Percentiles rank a stretch among this genome's conserved stretches.
These are phyloP conservation scores for Paracamarosporium sp. DNA, from an alignment of 2,329 filamentous ascomycete species.

Conservation along the genomic window DNA sequence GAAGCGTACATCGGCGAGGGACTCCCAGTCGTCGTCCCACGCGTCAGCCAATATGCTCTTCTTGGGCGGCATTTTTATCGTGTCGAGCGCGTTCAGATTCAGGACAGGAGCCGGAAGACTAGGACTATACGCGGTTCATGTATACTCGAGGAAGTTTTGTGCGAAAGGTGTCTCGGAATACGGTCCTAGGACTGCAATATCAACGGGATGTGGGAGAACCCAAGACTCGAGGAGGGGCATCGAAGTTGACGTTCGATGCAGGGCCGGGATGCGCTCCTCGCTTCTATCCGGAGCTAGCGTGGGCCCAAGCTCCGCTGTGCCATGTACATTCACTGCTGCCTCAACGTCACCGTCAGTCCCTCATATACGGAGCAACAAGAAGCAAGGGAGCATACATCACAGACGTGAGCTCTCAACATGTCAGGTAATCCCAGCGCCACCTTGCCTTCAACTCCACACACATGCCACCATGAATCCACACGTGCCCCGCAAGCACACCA, in stretches of 20 bases:
- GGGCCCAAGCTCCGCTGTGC: background rate
- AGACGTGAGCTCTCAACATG: background rate
- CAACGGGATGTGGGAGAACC: background rate
- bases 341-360: background rate
- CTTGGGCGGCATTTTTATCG: slow-evolving; percentile 38
- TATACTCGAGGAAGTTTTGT: background rate
- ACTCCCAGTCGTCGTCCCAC: slow-evolving; percentile 94
- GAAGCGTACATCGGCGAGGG: slow-evolving; percentile 70
- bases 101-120: background rate
- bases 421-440: slow-evolving; percentile 1
- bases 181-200: too few relatives aligned
- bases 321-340: background rate
- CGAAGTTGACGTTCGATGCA: background rate
- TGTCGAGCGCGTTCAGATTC: background rate
- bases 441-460: slow-evolving; percentile 13
- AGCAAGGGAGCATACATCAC: background rate
- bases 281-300: slow-evolving; percentile 7
- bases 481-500: slow-evolving; percentile 9
- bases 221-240: slow-evolving; percentile 6
- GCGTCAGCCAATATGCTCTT: slow-evolving; percentile 61
- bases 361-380: background rate
- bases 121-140: background rate
- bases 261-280: slow-evolving; percentile 1
- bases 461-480: slow-evolving; percentile 5
- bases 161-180: too few relatives aligned